Evolutionary conservation across 2,329 filamentous ascomycete genomes (phyloP), one percentile per base, ranked within the genome.

Genomic region (Helotiales sp.): DNA sequence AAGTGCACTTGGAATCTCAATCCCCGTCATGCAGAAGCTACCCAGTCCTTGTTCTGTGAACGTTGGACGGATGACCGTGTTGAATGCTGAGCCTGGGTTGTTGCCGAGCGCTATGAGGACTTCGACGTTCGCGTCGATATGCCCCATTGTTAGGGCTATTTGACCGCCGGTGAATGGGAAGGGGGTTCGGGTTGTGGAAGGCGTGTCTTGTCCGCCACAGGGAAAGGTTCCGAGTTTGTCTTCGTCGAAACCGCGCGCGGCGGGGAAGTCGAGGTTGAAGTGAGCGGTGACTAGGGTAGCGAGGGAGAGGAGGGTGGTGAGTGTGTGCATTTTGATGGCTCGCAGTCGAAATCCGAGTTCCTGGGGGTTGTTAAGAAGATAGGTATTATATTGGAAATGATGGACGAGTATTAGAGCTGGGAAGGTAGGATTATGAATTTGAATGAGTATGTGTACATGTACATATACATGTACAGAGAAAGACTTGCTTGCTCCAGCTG

Each of bases 11-110:
- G 88, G 87, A 7, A 91, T 78, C 32, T 79, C 76, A 15, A 93
- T 79, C 69, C 83, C 78, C 10, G 87, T 85, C 32, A 93, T 75
- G 79, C 91, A 94, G 75, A 93, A 89, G 55, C 83, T 81, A 58
- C 91, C 89, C 13, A 70, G 55, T 13, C 75, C 75, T 20, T 61
- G 54, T 55, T 75, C 69, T 3, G 26, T 55, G 67, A 75, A 70
- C 24, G 73, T 73, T 3, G 52, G 62, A 17, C 68, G 60, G 20
- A 75, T 22, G 52, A 74, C 61, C 11, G 70, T 74, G 67, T 74
- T 73, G 68, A 75, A 75, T 5, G 68, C 65, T 10, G 63, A 64
- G 30, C 72, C 73, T 0, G 70, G 69, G 47, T 67, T 15, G 22
- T 71, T 66, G 11, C 74, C 73, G 30, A 75, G 50, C 1, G 59